Base-by-base conservation (phyloP, 495 filamentous ascomycete species). In the Terfezia boudieri region DNA sequence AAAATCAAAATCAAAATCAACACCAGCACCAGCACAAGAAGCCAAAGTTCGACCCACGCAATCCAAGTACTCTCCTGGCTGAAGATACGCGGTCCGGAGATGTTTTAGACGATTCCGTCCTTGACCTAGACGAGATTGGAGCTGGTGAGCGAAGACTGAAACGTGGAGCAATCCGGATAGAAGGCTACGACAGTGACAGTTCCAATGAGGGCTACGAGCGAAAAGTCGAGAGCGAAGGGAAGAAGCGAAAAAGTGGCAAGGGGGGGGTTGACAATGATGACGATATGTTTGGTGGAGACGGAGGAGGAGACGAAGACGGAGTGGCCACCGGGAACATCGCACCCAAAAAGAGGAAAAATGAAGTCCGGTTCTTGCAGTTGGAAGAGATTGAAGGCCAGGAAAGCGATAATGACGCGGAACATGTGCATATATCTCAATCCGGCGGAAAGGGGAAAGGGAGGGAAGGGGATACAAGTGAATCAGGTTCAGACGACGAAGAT, bases 101-200 rank as follows among this genome's bases (percentile, higher is more conserved):
- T 57, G 84, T 76, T 2, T 75, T 73, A 2, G 68, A 70, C 3
- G 64, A 68, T 5, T 61, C 82, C 4, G 75, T 86, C 22, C 76
- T 94, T 14, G 88, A 93, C 41, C 84, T 86, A 11, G 90, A 95
- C 61, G 87, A 94, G 52, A 93, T 96, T 57, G 89, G 89, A 38
- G 79, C 78, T n/a, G 73, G 80, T 14, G 82, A 78, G 0, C 73
- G 78, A 37, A 78, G 81, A 48, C 80, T 82, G 0, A 93, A 94
- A 61, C 86, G 90, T 55, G 83, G 85, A 60, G 90, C 87, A 2
- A 79, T 98, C 36, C 94, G 95, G 58, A 78, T 98, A 35, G 90
- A 96, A 61, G 90, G 92, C 3, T 96, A 96, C 69, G 89, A 95
- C 53, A 89, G 81, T 0, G 90, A 99, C 67, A 90, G 83, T 36